Base-by-base conservation (phyloP, 371 early-diverging fungal genomes). In the Blakeslea trispora region DNA sequence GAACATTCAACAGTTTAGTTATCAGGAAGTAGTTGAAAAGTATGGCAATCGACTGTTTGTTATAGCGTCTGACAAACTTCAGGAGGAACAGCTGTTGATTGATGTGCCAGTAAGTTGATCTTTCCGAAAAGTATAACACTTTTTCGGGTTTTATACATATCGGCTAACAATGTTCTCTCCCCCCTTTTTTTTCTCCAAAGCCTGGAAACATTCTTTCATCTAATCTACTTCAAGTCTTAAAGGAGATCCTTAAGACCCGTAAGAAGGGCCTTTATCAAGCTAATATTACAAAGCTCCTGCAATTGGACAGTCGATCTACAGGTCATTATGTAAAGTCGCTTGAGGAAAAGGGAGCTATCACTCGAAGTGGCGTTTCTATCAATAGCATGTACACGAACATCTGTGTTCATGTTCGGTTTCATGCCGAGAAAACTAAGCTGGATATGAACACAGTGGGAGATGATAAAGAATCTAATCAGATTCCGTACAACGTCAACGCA, bases 301-400 rank as follows among this genome's bases (percentile, higher is more conserved):
- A 48, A 7, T n/a, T 71, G 13, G 77, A 77, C 45, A 23, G 60
- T 51, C 61, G 77, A 17, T 73, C 77, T 2, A 62, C 77, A n/a
- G 77, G 77, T 2, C 74, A 73, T 49, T 73, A 73, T 55, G 64
- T 60, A 5, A 73, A 73, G 50, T 40, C 59, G 4, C 22, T 77
- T 35, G 74, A 71, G 22, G 59, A 71, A n/a, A 62, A 58, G 21
- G 72, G 74, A 1, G 61, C 68, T 9, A 77, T 77, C 32, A 57
- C 53, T 3, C 69, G 77, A n/a, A 63, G 51, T 2, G 55, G 61
- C 9, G 50, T 68, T 4, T 52, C 69, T 2, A 28, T 55, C 15
- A 32, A 50, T 2, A 58, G 60, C 4, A 50, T 64, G 13, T 54
- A 44, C 45, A 77, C 77, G 14, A 77, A 71, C 34, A 28, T 71